Percentiles rank a stretch among this genome's conserved stretches.
phyloP scores from a whole-genome alignment of 805 yeast genomes.

The Torulaspora franciscae region DNA sequence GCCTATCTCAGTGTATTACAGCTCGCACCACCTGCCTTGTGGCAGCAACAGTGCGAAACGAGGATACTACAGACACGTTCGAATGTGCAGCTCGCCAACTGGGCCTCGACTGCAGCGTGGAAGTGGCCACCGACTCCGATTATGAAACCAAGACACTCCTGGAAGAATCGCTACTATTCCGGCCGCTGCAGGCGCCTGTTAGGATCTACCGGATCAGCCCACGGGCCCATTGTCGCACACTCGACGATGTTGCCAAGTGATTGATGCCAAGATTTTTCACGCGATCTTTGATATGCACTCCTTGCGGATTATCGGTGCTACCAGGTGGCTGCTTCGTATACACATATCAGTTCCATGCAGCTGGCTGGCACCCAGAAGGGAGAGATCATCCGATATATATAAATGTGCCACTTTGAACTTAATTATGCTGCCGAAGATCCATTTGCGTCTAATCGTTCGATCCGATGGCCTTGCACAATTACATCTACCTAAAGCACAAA shows the following conservation, averaged over 20 bases:
- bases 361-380: background rate
- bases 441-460: background rate
- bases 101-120: conserved; percentile 21
- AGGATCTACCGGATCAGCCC: conserved; percentile 20
- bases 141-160: background rate
- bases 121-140: conserved; percentile 22
- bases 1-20: conserved; percentile 36
- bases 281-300: background rate
- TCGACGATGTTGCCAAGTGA: background rate
- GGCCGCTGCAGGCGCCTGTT: conserved; percentile 24
- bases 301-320: background rate
- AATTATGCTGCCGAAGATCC: background rate
- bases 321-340: background rate
- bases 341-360: background rate
- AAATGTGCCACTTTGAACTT: background rate
- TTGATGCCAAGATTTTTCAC: background rate
- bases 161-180: conserved; percentile 11
- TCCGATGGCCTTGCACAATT: conserved; percentile 25
- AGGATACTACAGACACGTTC: conserved; percentile 44
- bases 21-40: conserved; percentile 36
- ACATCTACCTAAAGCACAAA: conserved; percentile 24
- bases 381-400: background rate
- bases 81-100: conserved; percentile 32
- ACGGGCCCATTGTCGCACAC: background rate
- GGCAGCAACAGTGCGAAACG: conserved; percentile 74